Evolutionary conservation across 495 filamentous ascomycete species (phyloP).

Genomic region (Neurospora tetraspora): DNA sequence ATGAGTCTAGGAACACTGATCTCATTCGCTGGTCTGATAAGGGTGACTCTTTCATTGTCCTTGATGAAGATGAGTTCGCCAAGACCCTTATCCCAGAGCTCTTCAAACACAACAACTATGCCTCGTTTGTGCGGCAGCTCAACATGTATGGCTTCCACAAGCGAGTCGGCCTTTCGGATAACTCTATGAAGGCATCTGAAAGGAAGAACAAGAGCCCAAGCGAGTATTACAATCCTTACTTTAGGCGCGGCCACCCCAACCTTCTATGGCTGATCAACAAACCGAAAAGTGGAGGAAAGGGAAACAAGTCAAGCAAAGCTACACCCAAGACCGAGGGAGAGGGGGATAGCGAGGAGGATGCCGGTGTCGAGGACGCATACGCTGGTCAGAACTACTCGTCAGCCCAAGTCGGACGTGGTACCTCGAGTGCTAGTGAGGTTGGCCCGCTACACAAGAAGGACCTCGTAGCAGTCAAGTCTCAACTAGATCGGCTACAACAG

Average conservation of each 20-base stretch:
- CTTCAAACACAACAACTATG: conserved; percentile 99
- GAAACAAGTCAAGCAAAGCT: conserved; percentile 42
- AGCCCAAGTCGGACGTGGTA: conserved; percentile 8
- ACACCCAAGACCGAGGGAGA: conserved; percentile 59
- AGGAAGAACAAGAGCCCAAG: conserved; percentile 94
- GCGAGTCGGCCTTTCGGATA: conserved; percentile 91
- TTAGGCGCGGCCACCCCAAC: conserved; percentile 86
- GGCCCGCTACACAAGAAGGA: conserved; percentile 64
- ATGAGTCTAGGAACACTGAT: conserved; percentile 82
- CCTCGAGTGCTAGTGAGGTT: conserved; percentile 25
- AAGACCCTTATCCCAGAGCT: conserved; percentile 91
- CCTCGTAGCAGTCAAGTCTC: conserved; percentile 61
- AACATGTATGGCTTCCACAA: conserved; percentile 99
- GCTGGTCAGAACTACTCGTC: conserved; percentile 1
- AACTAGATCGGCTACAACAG: conserved; percentile 69
- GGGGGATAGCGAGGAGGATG: conserved; percentile 61
- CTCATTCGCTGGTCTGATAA: conserved; percentile 96
- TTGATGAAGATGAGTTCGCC: conserved; percentile 99
- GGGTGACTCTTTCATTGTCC: conserved; percentile 90
- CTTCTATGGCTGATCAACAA: conserved; percentile 97
- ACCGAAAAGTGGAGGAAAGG: conserved; percentile 55
- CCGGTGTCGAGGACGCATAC: conserved; percentile 27
- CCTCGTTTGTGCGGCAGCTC: conserved; percentile 93
- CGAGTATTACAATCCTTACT: conserved; percentile 95
- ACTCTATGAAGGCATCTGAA: conserved; percentile 94